Evolutionary conservation across 352 stramenopile genomes (phyloP).

Genomic region (Globisporangium paddicum): DNA sequence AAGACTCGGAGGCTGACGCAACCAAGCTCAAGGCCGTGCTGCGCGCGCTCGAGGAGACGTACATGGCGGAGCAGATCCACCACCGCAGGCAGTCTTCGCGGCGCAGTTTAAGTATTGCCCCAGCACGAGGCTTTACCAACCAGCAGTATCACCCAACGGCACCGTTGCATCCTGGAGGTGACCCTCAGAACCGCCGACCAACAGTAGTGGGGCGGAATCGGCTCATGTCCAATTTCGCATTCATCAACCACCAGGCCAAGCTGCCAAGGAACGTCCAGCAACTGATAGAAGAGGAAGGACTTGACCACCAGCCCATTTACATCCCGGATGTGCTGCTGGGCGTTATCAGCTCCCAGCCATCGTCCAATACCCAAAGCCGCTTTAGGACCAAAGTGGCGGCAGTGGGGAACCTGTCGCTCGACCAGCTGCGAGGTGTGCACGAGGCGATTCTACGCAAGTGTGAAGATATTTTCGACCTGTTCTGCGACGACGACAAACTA

Average conservation of each 20-base stretch:
- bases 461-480: conserved; percentile 55
- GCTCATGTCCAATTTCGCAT: conserved; percentile 11
- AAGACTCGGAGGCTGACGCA: conserved; percentile 1
- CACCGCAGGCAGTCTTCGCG: conserved; percentile 30
- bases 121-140: background rate
- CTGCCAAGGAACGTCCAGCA: background rate
- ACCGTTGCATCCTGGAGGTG: background rate
- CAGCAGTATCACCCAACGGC: conserved; percentile 10
- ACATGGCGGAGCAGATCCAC: conserved; percentile 55
- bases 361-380: conserved; percentile 14
- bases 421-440: conserved; percentile 16
- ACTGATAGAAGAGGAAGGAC: background rate
- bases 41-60: conserved; percentile 51
- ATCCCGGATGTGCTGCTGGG: conserved; percentile 49
- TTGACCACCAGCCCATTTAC: conserved; percentile 13
- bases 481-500: conserved; percentile 40
- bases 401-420: conserved; percentile 3
- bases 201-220: conserved; percentile 4
- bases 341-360: conserved; percentile 15
- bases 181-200: background rate
- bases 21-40: conserved; percentile 37
- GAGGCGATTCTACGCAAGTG: conserved; percentile 36
- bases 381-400: background rate
- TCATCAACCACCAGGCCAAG: conserved; percentile 2
- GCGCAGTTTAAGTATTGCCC: conserved; percentile 18